A percentile compares a stretch with the other conserved stretches of the same genome.
Evolutionary conservation across 768 basidiomycete species (phyloP).

Genomic region (Myochromella boudieri): DNA sequence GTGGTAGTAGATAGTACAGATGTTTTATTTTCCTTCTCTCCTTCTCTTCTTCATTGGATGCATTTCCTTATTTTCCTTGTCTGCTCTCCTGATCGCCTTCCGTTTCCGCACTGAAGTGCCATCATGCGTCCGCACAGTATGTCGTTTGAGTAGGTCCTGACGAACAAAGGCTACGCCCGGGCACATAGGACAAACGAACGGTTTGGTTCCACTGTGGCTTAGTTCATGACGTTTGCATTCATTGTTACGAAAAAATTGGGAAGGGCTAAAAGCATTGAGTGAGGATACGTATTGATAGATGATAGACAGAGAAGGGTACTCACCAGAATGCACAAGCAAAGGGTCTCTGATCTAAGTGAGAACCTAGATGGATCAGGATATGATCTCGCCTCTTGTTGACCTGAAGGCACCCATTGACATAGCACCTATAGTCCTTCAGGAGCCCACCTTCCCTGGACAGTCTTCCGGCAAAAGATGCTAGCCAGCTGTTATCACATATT

Average conservation of each 20-base stretch:
- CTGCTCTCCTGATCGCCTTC: slow-evolving; percentile 5
- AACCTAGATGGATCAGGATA: slow-evolving; percentile 72
- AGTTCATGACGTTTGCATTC: slow-evolving; percentile 77
- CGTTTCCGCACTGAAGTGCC: slow-evolving; percentile 30
- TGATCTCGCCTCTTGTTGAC: slow-evolving; percentile 73
- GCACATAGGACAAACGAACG: slow-evolving; percentile 60
- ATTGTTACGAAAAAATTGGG: slow-evolving; percentile 71
- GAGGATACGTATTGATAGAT: no score
- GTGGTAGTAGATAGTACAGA: background rate
- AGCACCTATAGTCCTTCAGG: slow-evolving; percentile 64
- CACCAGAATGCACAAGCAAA: slow-evolving; percentile 68
- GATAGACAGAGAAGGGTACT: slow-evolving; percentile 28
- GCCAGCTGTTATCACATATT: slow-evolving; percentile 65
- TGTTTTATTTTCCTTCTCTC: background rate
- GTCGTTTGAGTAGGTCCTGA: slow-evolving; percentile 67
- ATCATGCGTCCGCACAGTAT: slow-evolving; percentile 58
- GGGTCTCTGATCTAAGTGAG: slow-evolving; percentile 68
- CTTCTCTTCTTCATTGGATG: slow-evolving; percentile 6
- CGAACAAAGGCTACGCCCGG: slow-evolving; percentile 58
- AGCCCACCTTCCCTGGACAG: slow-evolving; percentile 57
- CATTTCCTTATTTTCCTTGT: slow-evolving; percentile 2
- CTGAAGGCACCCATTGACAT: slow-evolving; percentile 64
- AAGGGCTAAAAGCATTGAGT: slow-evolving; percentile 40
- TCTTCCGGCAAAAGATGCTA: slow-evolving; percentile 67
- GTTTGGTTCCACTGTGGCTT: slow-evolving; percentile 58